phyloP scores from a whole-genome alignment of 2,329 filamentous ascomycete genomes.

The Parasarocladium wereldwijsianum region DNA sequence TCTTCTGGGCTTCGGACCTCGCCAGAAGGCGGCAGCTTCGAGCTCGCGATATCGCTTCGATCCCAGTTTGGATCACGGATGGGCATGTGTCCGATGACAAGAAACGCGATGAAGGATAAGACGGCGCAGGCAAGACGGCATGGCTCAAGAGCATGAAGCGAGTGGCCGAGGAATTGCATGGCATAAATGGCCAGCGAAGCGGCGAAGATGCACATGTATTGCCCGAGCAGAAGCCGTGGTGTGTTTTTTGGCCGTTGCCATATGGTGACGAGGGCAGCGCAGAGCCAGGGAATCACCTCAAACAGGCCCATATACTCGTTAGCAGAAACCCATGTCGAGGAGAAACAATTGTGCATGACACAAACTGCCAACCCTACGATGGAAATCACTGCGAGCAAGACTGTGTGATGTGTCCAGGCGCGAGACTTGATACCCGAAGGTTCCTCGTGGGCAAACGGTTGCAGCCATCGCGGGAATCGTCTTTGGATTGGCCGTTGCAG shows the following conservation, averaged over 20 bases:
- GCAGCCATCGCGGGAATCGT: constrained; percentile 23
- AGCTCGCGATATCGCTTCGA: constrained; percentile 15
- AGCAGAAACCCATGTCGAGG: too few species aligned
- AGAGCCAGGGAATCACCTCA: constrained; percentile 24
- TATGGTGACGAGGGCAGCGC: constrained; percentile 19
- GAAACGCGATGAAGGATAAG: constrained; percentile 12
- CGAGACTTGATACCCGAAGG: constrained; percentile 10
- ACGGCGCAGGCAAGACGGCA: constrained; percentile 11
- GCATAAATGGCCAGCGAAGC: constrained; percentile 17
- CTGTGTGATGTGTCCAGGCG: constrained; percentile 24
- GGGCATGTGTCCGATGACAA: constrained; percentile 21
- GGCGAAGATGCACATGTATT: constrained; percentile 21
- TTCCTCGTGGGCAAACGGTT: constrained; percentile 27
- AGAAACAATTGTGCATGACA: constrained; percentile 14
- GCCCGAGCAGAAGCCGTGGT: constrained; percentile 22
- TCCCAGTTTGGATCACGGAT: constrained; percentile 21
- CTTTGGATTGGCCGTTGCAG: constrained; percentile 12
- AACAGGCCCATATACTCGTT: constrained; percentile 14
- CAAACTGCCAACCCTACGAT: constrained; percentile 19
- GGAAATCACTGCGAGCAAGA: constrained; percentile 18
- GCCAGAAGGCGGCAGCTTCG: constrained; percentile 12
- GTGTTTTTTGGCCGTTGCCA: constrained; percentile 24
- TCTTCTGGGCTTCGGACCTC: constrained; percentile 61
- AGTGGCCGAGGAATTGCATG: constrained; percentile 14
- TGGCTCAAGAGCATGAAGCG: constrained; percentile 8